Conservation (phyloP, 2,329 filamentous ascomycete genomes). For the Metarhizium humberi region DNA sequence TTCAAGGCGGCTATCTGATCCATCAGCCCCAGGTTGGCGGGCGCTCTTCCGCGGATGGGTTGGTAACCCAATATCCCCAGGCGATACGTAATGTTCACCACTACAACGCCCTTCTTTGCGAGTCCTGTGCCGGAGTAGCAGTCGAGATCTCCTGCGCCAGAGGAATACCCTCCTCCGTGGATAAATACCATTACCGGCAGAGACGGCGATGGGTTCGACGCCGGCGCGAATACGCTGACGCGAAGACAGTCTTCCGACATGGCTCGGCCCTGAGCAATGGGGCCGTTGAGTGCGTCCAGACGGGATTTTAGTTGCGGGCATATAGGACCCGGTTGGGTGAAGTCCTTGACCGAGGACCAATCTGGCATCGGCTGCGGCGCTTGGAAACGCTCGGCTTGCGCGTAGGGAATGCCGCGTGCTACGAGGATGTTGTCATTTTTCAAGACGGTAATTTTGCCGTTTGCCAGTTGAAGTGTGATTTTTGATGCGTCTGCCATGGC, state of each 20-base stretch:
- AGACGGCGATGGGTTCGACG: background rate
- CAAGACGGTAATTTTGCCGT: constrained; percentile 8
- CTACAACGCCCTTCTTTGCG: constrained; percentile 11
- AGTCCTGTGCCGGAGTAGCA: constrained; percentile 6
- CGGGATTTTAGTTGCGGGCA: constrained; percentile 7
- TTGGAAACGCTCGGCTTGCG: constrained; percentile 9
- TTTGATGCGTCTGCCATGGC: background rate
- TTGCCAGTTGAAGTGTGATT: constrained; percentile 2
- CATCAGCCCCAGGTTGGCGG: constrained; percentile 46
- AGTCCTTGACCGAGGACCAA: constrained; percentile 7
- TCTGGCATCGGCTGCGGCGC: constrained; percentile 1
- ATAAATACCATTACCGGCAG: constrained; percentile 19
- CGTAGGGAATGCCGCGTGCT: constrained; percentile 9
- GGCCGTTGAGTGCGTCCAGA: constrained; percentile 7
- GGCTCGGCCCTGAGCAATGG: constrained; percentile 3
- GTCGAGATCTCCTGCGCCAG: constrained; percentile 7
- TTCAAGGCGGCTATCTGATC: constrained; percentile 51
- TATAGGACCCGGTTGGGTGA: constrained; percentile 1
- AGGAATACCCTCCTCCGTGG: constrained; percentile 14
- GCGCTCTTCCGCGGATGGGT: constrained; percentile 11
- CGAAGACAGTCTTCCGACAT: constrained; percentile 10
- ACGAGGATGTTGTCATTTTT: background rate
- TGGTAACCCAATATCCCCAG: constrained; percentile 25
- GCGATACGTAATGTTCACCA: constrained; percentile 25
- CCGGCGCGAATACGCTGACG: constrained; percentile 7